phyloP scores from a whole-genome alignment of 2,329 filamentous ascomycete genomes.

The Phialemoniopsis sp. region DNA sequence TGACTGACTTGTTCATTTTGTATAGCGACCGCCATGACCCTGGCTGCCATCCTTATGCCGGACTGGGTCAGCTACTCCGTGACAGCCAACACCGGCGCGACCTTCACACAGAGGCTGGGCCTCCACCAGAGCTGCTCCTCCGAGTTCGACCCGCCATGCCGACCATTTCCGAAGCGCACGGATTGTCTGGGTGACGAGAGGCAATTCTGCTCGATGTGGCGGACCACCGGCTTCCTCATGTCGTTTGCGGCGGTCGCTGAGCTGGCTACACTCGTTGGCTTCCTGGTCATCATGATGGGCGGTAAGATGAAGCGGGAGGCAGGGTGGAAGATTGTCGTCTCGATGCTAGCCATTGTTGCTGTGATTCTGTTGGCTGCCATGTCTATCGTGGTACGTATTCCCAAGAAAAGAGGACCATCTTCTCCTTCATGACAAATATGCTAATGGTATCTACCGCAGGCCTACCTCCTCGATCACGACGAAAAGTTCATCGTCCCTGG shows the following conservation, averaged over 20 bases:
- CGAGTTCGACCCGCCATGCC: slow-evolving; percentile 57
- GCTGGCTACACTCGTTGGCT: slow-evolving; percentile 75
- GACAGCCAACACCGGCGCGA: slow-evolving; percentile 39
- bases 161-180: slow-evolving; percentile 64
- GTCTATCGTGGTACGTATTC: slow-evolving; percentile 70
- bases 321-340: slow-evolving; percentile 75
- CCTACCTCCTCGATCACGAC: slow-evolving; percentile 79
- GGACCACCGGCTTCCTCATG: slow-evolving; percentile 82
- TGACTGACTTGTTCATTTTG: slow-evolving; percentile 21
- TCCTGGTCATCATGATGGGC: slow-evolving; percentile 71
- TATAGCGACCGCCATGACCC: slow-evolving; percentile 66
- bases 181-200: slow-evolving; percentile 59
- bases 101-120: slow-evolving; percentile 61
- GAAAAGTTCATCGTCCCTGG: slow-evolving; percentile 75
- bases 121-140: slow-evolving; percentile 79
- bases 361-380: slow-evolving; percentile 72
- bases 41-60: slow-evolving; percentile 64
- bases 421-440: neutral
- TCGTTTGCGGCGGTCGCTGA: slow-evolving; percentile 80
- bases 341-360: slow-evolving; percentile 61
- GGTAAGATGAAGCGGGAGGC: slow-evolving; percentile 75
- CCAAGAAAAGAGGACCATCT: neutral
- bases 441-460: slow-evolving; percentile 40
- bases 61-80: slow-evolving; percentile 67
- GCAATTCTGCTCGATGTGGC: slow-evolving; percentile 90